phyloP scores from a whole-genome alignment of 2,329 filamentous ascomycete species.

The Drechslerella coelobrocha region DNA sequence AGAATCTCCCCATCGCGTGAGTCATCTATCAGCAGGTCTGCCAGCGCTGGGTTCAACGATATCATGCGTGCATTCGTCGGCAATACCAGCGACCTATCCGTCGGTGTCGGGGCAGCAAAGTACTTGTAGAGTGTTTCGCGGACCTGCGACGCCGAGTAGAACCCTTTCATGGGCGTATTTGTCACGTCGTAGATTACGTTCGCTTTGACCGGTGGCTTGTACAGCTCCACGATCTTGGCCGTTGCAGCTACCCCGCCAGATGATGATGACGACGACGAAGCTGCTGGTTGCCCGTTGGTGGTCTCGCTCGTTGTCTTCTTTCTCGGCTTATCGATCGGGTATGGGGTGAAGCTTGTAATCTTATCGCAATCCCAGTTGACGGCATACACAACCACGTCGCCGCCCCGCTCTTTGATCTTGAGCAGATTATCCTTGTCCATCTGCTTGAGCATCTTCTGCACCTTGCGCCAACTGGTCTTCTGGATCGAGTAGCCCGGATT shows the following conservation, averaged over 20 bases:
- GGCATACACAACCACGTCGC: conserved; percentile 70
- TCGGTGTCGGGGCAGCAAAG: conserved; percentile 60
- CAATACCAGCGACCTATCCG: conserved; percentile 64
- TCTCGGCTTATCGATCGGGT: conserved; percentile 63
- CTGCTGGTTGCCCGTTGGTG: background rate
- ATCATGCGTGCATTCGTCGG: conserved; percentile 68
- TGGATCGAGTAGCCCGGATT: conserved; percentile 65
- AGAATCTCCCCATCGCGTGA: conserved; percentile 63
- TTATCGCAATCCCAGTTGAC: conserved; percentile 68
- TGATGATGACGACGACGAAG: background rate
- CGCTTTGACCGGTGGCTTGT: conserved; percentile 52
- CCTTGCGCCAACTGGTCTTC: conserved; percentile 74
- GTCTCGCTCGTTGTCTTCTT: conserved; percentile 57
- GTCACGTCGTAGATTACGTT: conserved; percentile 34
- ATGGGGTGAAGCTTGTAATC: conserved; percentile 67
- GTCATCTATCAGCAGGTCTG: conserved; percentile 68
- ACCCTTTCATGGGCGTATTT: conserved; percentile 59
- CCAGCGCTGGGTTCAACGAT: conserved; percentile 68
- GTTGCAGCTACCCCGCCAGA: conserved; percentile 30
- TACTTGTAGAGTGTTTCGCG: conserved; percentile 67
- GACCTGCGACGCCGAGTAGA: conserved; percentile 69
- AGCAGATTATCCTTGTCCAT: conserved; percentile 70
- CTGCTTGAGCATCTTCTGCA: conserved; percentile 73
- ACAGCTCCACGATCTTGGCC: conserved; percentile 54
- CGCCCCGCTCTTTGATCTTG: conserved; percentile 70